Base-by-base conservation (phyloP, 2,329 filamentous ascomycete species). In the Cytospora mali region DNA sequence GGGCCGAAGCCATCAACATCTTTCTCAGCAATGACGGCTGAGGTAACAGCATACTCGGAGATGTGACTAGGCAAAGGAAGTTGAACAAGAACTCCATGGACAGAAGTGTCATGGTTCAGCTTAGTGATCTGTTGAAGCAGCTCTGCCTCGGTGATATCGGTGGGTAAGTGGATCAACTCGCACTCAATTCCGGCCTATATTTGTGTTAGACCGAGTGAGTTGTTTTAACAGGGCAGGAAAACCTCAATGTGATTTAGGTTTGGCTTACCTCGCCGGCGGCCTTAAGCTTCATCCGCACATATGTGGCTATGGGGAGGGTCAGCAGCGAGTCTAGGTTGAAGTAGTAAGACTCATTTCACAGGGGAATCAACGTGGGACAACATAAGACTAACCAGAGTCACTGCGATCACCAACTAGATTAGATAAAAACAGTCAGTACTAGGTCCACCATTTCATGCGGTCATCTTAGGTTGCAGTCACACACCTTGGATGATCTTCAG, bases 281-380 rank as follows among this genome's bases (percentile, higher is more conserved):
- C 84, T 97, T 99, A 73, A 97, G 81, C 82, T 99, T 99, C 95
- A 99, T 99, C 79, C 93, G 93, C 78, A 99, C 94, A 90, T 99
- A 99, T 58, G 94, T 98, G 73, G 89, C 91, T 94, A 72, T 39
- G 62, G 67, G 62, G 63, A 64, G 35, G 67, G 70, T 75, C 70
- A 76, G 72, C 75, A 71, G 73, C 68, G 18, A 64, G 62, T 48
- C 13, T 13, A 21, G 31, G 3, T 33, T 33, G 3, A 33, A 33
- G 2, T 2, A 33, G 14, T 13, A 21, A 46, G 10, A 46, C n/a
- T n/a, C 42, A 9, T 10, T 11, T 46, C n/a, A 46, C 21, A 23
- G 23, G 10, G 13, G 21, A 18, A 23, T 21, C 42, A 23, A 4
- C n/a, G 10, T 23, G 21, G 42, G 42, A 10, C n/a, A 23, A 65